These are phyloP conservation scores for Ilex aquifolium DNA, from an alignment of 257 asterid species.

Conservation along the genomic window DNA sequence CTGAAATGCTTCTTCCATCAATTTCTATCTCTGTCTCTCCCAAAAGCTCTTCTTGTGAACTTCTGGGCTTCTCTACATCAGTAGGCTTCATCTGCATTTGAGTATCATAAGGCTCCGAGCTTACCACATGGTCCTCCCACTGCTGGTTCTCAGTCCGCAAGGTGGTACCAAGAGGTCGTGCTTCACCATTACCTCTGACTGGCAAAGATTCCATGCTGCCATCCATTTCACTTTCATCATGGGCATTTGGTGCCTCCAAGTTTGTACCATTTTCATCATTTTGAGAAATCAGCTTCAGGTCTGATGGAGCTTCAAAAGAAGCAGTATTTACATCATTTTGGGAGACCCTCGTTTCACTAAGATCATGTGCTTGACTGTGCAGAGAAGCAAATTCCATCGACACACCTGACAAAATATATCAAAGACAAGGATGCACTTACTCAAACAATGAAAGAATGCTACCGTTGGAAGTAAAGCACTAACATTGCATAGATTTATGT, in stretches of 20 bases:
- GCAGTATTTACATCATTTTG: slow-evolving; percentile 29
- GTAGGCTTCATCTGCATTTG: slow-evolving; percentile 17
- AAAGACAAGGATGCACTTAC: neutral
- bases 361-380: slow-evolving; percentile 49
- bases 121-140: slow-evolving; percentile 20
- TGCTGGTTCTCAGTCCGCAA: slow-evolving; percentile 21
- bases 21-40: slow-evolving; percentile 29
- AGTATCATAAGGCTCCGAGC: slow-evolving; percentile 14
- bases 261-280: slow-evolving; percentile 26
- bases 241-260: slow-evolving; percentile 13
- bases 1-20: slow-evolving; percentile 15
- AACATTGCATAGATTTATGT: too few species aligned
- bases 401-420: slow-evolving; percentile 39
- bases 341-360: slow-evolving; percentile 44
- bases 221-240: slow-evolving; percentile 21
- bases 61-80: slow-evolving; percentile 23
- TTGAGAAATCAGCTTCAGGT: slow-evolving; percentile 25
- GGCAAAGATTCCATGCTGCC: slow-evolving; percentile 20
- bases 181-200: slow-evolving; percentile 27
- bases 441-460: too few species aligned
- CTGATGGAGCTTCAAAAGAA: slow-evolving; percentile 28
- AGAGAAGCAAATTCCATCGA: slow-evolving; percentile 57
- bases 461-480: too few species aligned
- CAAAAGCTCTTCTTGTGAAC: slow-evolving; percentile 21
- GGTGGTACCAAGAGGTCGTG: slow-evolving; percentile 21